phyloP scores from a whole-genome alignment of 164 flowering plant species.

The Piper longum region DNA sequence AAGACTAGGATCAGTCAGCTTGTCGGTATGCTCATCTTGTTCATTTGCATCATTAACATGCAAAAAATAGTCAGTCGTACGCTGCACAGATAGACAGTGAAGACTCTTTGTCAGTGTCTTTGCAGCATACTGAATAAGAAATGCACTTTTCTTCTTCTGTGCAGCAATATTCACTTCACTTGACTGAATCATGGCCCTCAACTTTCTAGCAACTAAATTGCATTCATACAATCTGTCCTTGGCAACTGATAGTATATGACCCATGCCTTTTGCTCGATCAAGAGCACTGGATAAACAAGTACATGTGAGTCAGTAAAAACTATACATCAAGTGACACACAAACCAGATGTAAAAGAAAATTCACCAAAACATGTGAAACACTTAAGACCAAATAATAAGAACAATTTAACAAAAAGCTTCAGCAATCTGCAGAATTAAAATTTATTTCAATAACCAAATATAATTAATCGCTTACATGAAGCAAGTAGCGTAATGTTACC shows the following conservation, averaged over 20 bases:
- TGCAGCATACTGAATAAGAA: conserved; percentile 83
- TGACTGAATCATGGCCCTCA: conserved; percentile 85
- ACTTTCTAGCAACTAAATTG: conserved; percentile 46
- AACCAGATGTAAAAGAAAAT: too few relatives aligned
- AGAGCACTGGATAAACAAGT: conserved; percentile 25
- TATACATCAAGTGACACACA: too few relatives aligned
- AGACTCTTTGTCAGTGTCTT: conserved; percentile 72
- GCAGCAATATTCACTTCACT: conserved; percentile 43
- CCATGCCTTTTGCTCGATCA: conserved; percentile 85
- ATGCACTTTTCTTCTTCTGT: conserved; percentile 61
- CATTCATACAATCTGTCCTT: conserved; percentile 76
- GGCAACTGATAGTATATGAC: conserved; percentile 59
- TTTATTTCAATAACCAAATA: background rate
- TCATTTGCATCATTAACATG: conserved; percentile 18
- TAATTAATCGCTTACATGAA: too few relatives aligned
- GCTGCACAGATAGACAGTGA: conserved; percentile 76
- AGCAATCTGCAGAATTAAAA: background rate
- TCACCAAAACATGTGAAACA: too few relatives aligned
- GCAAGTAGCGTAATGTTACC: background rate
- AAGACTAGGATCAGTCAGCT: conserved; percentile 61
- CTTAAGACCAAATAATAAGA: too few relatives aligned
- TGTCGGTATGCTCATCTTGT: conserved; percentile 20
- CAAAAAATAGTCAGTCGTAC: conserved; percentile 53
- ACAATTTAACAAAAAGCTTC: too few relatives aligned
- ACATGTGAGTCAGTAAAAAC: too few relatives aligned